Evolutionary conservation across 257 asterid species (phyloP).

Genomic region (Cynanchum wilfordii): DNA sequence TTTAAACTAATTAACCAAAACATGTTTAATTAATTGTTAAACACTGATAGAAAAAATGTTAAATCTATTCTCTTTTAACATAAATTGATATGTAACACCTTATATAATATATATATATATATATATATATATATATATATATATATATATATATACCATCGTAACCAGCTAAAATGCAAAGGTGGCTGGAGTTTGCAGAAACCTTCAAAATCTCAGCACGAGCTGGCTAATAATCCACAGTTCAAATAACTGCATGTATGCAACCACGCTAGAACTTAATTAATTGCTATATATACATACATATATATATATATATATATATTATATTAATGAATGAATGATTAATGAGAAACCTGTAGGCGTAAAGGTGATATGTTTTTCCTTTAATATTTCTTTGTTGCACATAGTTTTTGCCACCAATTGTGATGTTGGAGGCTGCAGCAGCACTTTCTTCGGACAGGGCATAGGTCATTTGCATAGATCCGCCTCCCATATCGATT

Average conservation of each 20-base stretch:
- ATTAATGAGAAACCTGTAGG: conserved; percentile 40
- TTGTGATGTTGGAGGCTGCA: background rate
- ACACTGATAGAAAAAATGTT: too few species aligned
- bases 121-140: too few species aligned
- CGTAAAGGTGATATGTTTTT: conserved; percentile 37
- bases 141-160: conserved; percentile 23
- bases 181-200: conserved; percentile 31
- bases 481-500: conserved; percentile 48
- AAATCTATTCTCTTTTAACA: too few species aligned
- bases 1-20: too few species aligned
- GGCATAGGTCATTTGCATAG: conserved; percentile 56
- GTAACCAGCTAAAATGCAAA: conserved; percentile 42
- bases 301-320: too few species aligned
- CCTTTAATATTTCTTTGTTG: conserved; percentile 17
- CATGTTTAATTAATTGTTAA: too few species aligned
- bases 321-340: too few species aligned
- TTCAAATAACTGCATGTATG: conserved; percentile 34
- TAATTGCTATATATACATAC: too few species aligned
- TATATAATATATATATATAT: too few species aligned
- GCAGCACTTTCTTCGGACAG: conserved; percentile 28
- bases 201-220: conserved; percentile 38
- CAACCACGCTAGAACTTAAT: too few species aligned
- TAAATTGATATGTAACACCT: too few species aligned
- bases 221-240: conserved; percentile 49
- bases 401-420: conserved; percentile 34